Base-by-base conservation (phyloP, 1,284 basidiomycete genomes). In the Erythrobasidium hasegawianum region DNA sequence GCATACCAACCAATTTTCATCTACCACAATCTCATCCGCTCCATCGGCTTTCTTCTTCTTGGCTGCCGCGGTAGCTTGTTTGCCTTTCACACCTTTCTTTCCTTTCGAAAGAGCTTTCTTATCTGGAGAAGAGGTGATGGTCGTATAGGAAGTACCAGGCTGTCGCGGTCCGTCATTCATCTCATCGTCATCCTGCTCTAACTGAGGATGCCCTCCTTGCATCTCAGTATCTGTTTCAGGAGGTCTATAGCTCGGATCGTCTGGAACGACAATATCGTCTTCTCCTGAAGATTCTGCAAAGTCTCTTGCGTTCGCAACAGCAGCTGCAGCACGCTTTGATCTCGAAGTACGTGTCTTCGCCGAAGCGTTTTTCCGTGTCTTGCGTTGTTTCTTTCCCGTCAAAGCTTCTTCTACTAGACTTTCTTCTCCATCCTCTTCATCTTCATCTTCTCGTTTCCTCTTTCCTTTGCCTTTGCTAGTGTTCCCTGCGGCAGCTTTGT, bases 1-100 rank as follows among this genome's bases (percentile, higher is more conserved):
- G 40, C 62, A 65, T 24, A 45, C 55, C 8, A 65, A 22, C 62
- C 62, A 65, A 24, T 58, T 27, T n/a, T n/a, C 16, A 38, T 65
- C 54, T n/a, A 64, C 43, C 16, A 29, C 11, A 24, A 59, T 59
- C 18, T 47, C 57, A 1, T 22, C 40, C 8, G 26, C 57, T 24
- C n/a, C 57, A 45, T 59, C 40, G 2, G 22, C 20, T 18, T 33
- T 43, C 3, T 47, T 47, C 14, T 27, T 16, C 26, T 24, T 53
- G 5, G 18, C 43, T 47, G 43, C 43, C 40, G 40, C n/a, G 11
- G 33, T 11, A 33, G 11, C 7, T 16, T 16, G n/a, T 47, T 47
- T 47, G 43, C 7, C n/a, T 47, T 18, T 24, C 43, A 8, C 22
- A 24, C 7, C 43, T 47, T 24, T 47, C 8, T 47, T 47, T 8